Percentiles rank a stretch among this genome's conserved stretches.
phyloP scores from a whole-genome alignment of 2,329 filamentous ascomycete genomes.

The Colletotrichum musicola region DNA sequence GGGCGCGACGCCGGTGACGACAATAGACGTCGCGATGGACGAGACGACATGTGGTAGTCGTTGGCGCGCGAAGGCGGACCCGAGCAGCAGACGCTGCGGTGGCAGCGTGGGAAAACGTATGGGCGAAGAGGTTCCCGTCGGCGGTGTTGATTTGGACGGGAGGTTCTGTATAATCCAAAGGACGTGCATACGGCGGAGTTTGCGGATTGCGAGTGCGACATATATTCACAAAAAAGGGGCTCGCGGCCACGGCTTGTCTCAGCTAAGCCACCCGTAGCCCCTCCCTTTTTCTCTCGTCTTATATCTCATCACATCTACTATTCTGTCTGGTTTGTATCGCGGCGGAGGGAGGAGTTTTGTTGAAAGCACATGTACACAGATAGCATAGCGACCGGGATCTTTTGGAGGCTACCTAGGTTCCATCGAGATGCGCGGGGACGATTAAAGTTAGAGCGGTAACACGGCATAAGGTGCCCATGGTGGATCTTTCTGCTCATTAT shows the following conservation, averaged over 20 bases:
- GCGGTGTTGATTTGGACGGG: not conserved
- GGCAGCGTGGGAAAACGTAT: constrained; percentile 12
- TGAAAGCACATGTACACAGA: constrained; percentile 33
- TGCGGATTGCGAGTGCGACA: constrained; percentile 29
- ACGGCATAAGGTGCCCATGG: constrained; percentile 5
- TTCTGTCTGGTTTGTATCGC: constrained; percentile 11
- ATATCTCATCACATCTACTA: constrained; percentile 18
- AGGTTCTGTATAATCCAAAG: constrained; percentile 34
- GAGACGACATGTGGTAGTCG: constrained; percentile 59
- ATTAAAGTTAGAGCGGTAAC: constrained; percentile 2
- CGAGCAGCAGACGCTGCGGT: not conserved
- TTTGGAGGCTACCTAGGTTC: constrained; percentile 31
- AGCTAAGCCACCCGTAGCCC: not conserved
- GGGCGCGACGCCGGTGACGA: constrained; percentile 48
- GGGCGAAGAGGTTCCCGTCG: not conserved
- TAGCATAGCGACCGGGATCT: constrained; percentile 35
- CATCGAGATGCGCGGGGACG: constrained; percentile 16
- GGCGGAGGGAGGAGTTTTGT: constrained; percentile 23
- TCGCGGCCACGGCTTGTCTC: constrained; percentile 15
- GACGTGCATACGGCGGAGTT: constrained; percentile 38
- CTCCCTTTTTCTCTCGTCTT: constrained; percentile 2
- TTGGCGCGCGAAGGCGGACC: not conserved
- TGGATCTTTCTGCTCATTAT: constrained; percentile 14
- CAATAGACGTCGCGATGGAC: constrained; percentile 49
- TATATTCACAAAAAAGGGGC: constrained; percentile 25